Evolutionary conservation across 495 filamentous ascomycete species (phyloP).

Genomic region (Aspergillus mulundensis): DNA sequence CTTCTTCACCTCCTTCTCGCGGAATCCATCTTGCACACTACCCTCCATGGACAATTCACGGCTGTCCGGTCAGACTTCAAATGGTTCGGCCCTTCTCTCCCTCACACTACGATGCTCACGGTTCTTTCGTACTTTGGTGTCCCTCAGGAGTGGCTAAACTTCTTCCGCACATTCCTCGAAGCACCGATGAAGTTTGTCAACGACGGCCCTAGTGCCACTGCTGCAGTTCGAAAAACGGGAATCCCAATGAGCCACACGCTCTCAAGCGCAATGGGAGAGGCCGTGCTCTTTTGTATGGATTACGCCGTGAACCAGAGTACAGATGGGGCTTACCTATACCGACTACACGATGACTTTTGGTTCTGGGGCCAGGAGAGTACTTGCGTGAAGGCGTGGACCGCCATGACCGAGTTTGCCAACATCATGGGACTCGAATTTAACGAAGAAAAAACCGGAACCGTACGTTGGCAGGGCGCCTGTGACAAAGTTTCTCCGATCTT

Average conservation of each 20-base stretch:
- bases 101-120: constrained; percentile 54
- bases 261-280: constrained; percentile 57
- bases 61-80: constrained; percentile 59
- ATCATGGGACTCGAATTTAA: constrained; percentile 58
- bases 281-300: constrained; percentile 62
- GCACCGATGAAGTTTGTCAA: constrained; percentile 56
- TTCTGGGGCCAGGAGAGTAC: constrained; percentile 56
- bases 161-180: constrained; percentile 58
- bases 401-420: constrained; percentile 50
- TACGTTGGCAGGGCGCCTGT: constrained; percentile 28
- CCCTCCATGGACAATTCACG: constrained; percentile 55
- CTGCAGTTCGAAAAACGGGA: constrained; percentile 50
- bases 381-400: constrained; percentile 55
- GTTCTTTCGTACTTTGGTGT: constrained; percentile 60
- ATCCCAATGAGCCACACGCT: constrained; percentile 58
- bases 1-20: constrained; percentile 59
- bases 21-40: constrained; percentile 57
- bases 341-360: constrained; percentile 68
- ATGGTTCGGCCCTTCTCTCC: constrained; percentile 57
- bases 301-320: constrained; percentile 60
- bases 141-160: constrained; percentile 53
- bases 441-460: constrained; percentile 55
- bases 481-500: background rate
- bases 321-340: constrained; percentile 50
- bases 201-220: constrained; percentile 41